Evolutionary conservation across 2,329 filamentous ascomycete genomes (phyloP).

Genomic region (Aspergillus caelatus): DNA sequence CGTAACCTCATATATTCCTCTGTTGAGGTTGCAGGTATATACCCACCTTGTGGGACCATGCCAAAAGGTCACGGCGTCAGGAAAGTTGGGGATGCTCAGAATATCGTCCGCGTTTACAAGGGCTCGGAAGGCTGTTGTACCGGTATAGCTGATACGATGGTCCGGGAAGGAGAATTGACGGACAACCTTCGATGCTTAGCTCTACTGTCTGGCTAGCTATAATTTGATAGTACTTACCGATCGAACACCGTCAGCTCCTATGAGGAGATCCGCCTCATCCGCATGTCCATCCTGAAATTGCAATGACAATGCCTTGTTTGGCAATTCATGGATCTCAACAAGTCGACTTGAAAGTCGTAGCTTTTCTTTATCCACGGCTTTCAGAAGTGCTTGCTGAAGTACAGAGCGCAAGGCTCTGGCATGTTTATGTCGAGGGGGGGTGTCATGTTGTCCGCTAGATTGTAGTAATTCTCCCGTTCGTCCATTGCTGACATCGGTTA

Average conservation of each 20-base stretch:
- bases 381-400: constrained; percentile 13
- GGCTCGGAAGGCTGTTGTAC: constrained; percentile 15
- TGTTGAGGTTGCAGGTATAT: constrained; percentile 17
- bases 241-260: constrained; percentile 19
- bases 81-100: constrained; percentile 11
- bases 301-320: not conserved
- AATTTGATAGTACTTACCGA: not conserved
- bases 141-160: constrained; percentile 15
- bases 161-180: constrained; percentile 17
- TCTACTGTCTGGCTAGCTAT: fast-evolving
- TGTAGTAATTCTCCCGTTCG: constrained; percentile 14
- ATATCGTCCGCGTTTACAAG: constrained; percentile 12
- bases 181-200: constrained; percentile 1
- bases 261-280: constrained; percentile 13
- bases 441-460: constrained; percentile 10
- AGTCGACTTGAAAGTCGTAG: constrained; percentile 14
- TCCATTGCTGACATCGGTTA: constrained; percentile 9
- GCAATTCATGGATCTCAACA: not conserved
- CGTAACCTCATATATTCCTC: constrained; percentile 15
- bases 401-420: constrained; percentile 16
- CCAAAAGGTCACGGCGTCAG: constrained; percentile 18
- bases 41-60: constrained; percentile 17
- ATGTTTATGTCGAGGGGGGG: constrained; percentile 11
- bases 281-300: constrained; percentile 10
- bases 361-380: constrained; percentile 1